Evolutionary conservation across 2,329 filamentous ascomycete genomes (phyloP).

Genomic region (Claviceps sp.): DNA sequence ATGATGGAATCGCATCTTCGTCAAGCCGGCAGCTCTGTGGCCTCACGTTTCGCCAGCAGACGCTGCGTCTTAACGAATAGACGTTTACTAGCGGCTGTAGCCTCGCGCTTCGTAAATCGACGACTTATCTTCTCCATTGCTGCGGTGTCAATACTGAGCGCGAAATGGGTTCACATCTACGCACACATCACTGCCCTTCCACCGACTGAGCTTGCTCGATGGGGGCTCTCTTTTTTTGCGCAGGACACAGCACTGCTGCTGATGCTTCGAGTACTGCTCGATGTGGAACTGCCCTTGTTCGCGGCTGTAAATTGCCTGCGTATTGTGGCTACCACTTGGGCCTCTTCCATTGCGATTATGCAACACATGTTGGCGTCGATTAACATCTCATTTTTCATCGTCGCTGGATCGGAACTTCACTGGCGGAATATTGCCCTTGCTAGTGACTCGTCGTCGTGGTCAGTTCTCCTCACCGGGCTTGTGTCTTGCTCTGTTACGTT

Average conservation of each 20-base stretch:
- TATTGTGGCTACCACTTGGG: slow-evolving; percentile 6
- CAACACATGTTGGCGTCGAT: slow-evolving; percentile 11
- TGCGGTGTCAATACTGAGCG: slow-evolving; percentile 16
- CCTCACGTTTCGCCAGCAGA: slow-evolving; percentile 1
- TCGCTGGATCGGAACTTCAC: slow-evolving; percentile 16
- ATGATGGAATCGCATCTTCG: slow-evolving; percentile 1
- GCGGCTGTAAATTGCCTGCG: slow-evolving; percentile 11
- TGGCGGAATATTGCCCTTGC: slow-evolving; percentile 17
- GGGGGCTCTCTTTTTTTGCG: slow-evolving; percentile 21
- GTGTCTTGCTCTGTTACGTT: slow-evolving; percentile 9
- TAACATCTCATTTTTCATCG: slow-evolving; percentile 19
- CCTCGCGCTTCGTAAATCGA: slow-evolving; percentile 14
- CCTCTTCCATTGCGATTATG: slow-evolving; percentile 12
- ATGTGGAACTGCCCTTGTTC: slow-evolving; percentile 8
- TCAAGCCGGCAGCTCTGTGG: slow-evolving; percentile 2
- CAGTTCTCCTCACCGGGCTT: slow-evolving; percentile 14
- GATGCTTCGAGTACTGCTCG: slow-evolving; percentile 18
- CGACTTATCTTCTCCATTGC: slow-evolving; percentile 20
- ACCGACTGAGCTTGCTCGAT: slow-evolving; percentile 15
- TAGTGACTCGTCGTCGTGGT: slow-evolving; percentile 12
- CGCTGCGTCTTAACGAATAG: slow-evolving; percentile 3
- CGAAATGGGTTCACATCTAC: slow-evolving; percentile 20
- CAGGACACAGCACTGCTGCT: slow-evolving; percentile 20
- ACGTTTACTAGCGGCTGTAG: slow-evolving; percentile 8
- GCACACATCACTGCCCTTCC: slow-evolving; percentile 19